Percentiles rank a stretch among this genome's conserved stretches.
Evolutionary conservation across 306 rosid genomes (phyloP).

Genomic region (Begonia masoniana): DNA sequence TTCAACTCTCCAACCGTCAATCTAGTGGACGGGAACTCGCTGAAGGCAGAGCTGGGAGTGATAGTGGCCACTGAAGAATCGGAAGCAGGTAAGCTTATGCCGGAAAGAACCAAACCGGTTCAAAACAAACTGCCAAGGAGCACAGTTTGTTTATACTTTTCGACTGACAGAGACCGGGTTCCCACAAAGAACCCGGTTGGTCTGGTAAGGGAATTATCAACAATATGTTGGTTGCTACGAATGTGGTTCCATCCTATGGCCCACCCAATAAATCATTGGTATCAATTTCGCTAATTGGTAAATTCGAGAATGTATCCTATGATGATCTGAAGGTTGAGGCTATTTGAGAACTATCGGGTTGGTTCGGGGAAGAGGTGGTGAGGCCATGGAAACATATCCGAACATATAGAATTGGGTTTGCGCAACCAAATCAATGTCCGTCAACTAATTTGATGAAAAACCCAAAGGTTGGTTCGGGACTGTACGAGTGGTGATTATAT

Average conservation of each 20-base stretch:
- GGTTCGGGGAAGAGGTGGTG: conserved; percentile 50
- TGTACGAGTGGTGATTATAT: conserved; percentile 73
- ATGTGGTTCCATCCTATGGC: conserved; percentile 66
- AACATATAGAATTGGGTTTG: conserved; percentile 55
- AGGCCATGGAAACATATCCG: conserved; percentile 50
- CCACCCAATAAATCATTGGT: conserved; percentile 47
- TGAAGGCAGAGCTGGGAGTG: conserved; percentile 58
- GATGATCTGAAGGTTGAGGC: conserved; percentile 35
- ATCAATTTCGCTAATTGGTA: conserved; percentile 57
- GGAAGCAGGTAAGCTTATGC: conserved; percentile 23
- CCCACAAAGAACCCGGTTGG: conserved; percentile 48
- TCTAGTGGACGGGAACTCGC: conserved; percentile 42
- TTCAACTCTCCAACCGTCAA: conserved; percentile 29
- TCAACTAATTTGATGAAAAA: conserved; percentile 41
- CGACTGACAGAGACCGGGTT: conserved; percentile 23
- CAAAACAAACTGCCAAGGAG: conserved; percentile 44
- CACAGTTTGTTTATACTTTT: conserved; percentile 58
- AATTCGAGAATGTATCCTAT: conserved; percentile 24
- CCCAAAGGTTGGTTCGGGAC: conserved; percentile 38
- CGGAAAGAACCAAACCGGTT: conserved; percentile 20
- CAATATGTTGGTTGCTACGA: conserved; percentile 83
- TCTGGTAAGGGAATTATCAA: conserved; percentile 79
- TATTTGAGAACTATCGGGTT: conserved; percentile 35
- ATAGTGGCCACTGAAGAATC: conserved; percentile 74
- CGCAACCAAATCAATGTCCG: conserved; percentile 80